A percentile compares a stretch with the other conserved stretches of the same genome.
These are phyloP conservation scores for Periconia sp. DNA, from an alignment of 2,329 filamentous ascomycete genomes.

Conservation along the genomic window DNA sequence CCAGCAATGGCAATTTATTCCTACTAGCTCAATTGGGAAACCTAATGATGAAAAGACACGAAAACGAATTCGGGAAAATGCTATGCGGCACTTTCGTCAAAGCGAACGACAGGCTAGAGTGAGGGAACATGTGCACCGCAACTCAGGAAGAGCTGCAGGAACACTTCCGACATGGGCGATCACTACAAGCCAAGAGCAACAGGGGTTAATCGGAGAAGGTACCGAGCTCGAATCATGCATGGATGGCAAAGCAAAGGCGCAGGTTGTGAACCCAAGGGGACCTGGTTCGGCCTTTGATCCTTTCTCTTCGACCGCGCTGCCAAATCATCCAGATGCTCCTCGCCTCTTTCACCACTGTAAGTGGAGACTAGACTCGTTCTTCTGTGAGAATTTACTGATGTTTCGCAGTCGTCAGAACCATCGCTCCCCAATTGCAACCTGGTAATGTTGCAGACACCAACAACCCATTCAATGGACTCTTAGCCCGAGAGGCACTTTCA, in stretches of 20 bases:
- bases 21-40: neutral
- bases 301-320: neutral
- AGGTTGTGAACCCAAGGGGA: no score
- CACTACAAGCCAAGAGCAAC: no score
- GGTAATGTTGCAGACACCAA: neutral
- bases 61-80: neutral
- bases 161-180: no score
- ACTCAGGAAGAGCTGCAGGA: no score
- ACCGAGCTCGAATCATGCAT: no score
- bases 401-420: neutral
- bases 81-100: slow-evolving; percentile 2
- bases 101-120: neutral
- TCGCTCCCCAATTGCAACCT: slow-evolving; percentile 2
- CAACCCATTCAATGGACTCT: neutral
- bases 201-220: no score
- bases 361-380: neutral
- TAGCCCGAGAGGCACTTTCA: neutral
- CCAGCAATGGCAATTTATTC: neutral
- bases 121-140: no score
- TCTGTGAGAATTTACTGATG: no score
- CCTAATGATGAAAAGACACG: neutral
- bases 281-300: neutral
- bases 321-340: neutral
- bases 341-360: slow-evolving; percentile 2
- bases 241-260: no score